Base-by-base conservation (phyloP, 495 filamentous ascomycete genomes). In the Xylaria curta region DNA sequence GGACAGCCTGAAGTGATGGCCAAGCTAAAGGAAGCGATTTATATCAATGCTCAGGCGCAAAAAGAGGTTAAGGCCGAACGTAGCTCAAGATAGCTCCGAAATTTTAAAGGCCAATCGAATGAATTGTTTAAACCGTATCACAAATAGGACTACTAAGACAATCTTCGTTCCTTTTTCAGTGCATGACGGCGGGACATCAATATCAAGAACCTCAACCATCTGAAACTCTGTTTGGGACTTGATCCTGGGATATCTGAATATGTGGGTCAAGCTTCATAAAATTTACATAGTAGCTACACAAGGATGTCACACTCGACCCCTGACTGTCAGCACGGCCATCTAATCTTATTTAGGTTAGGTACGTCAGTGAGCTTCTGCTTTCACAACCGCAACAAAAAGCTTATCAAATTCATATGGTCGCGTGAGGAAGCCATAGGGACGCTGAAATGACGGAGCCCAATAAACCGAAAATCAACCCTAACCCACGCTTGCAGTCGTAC, bases 21-120 rank as follows among this genome's bases (percentile, higher is more conserved):
- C 5, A 86, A 86, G 78, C 54, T 86, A 67, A 85, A 83, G 76
- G 85, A 86, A 74, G 85, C 83, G 7, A 85, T 86, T 40, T 77
- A 81, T 66, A 81, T 84, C 21, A 82, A 84, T 70, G 81, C 81
- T 1, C 75, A 82, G 44, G 82, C 79, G 40, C 80, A 81, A 40
- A 76, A 78, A 21, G 78, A 82, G 64, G 70, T 72, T 13, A 75
- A 79, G 63, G 78, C 74, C 24, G 78, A 78, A 46, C 79, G 79
- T 49, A 74, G 76, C 12, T 79, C 56, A 44, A 74, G 74, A 68
- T 79, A 79, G 54, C 17, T 19, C 49, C 15, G 44, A n/a, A 21
- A 10, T 6, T 31, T 46, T 3, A 26, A 56, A 65, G 13, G 6
- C 1, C 19, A 33, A 31, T 38, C 31, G 26, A 49, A n/a, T 7